Evolutionary conservation across 495 filamentous ascomycete species (phyloP).

Genomic region (Recurvomyces mirabilis): DNA sequence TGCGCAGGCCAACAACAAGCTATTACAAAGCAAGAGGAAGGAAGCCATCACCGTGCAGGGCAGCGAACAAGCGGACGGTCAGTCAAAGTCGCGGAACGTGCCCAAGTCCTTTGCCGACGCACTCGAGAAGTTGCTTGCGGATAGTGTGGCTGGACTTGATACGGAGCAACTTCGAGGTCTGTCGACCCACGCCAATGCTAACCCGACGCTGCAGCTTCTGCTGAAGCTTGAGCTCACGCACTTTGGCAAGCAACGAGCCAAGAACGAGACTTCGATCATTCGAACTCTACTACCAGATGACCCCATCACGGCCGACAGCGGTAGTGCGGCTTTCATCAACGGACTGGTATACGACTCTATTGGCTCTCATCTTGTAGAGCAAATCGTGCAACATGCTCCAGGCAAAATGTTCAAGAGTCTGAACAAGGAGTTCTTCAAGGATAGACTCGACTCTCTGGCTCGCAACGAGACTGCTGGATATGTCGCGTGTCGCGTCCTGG

Average conservation of each 20-base stretch:
- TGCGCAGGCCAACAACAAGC: conserved; percentile 48
- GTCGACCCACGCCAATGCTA: conserved; percentile 77
- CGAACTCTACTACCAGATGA: conserved; percentile 55
- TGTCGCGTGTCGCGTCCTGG: conserved; percentile 65
- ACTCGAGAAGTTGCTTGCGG: conserved; percentile 64
- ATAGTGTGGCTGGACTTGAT: conserved; percentile 58
- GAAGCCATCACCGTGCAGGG: conserved; percentile 54
- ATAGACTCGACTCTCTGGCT: conserved; percentile 61
- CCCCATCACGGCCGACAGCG: conserved; percentile 44
- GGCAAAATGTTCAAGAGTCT: conserved; percentile 82
- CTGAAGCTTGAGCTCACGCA: conserved; percentile 70
- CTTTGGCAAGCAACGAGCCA: conserved; percentile 50
- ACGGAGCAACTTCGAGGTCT: conserved; percentile 64
- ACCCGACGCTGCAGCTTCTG: conserved; percentile 78
- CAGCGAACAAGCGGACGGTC: conserved; percentile 29
- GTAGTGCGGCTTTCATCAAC: conserved; percentile 61
- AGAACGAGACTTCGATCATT: conserved; percentile 50
- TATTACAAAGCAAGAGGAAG: conserved; percentile 81
- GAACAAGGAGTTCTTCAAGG: conserved; percentile 61
- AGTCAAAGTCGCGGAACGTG: conserved; percentile 39
- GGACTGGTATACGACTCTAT: conserved; percentile 78
- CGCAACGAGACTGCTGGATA: conserved; percentile 85
- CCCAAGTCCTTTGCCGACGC: conserved; percentile 67
- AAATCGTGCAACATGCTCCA: conserved; percentile 64
- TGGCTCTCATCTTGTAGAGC: conserved; percentile 81